phyloP scores from a whole-genome alignment of 305 asterid genomes.

The Fraxinus ornus region DNA sequence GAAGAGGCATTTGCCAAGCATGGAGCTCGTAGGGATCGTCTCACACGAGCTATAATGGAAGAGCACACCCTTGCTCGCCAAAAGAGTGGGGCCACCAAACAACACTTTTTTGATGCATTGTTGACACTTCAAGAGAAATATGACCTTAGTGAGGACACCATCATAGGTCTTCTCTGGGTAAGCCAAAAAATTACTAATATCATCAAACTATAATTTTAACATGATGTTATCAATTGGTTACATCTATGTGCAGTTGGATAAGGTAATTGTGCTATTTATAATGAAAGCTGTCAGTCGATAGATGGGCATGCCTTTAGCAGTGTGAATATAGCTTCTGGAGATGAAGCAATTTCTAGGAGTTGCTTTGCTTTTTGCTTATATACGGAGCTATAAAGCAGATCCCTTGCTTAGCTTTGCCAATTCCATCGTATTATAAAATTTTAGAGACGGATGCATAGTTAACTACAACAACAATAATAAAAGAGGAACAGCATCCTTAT shows the following conservation, averaged over 20 bases:
- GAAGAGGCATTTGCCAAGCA: conserved; percentile 64
- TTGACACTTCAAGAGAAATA: conserved; percentile 53
- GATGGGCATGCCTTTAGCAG: background rate
- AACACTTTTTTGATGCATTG: conserved; percentile 64
- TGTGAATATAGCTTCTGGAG: background rate
- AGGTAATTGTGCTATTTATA: background rate
- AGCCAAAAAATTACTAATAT: conserved; percentile 15
- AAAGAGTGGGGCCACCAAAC: conserved; percentile 49
- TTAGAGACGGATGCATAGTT: background rate
- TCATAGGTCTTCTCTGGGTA: conserved; percentile 74
- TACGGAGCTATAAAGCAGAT: background rate
- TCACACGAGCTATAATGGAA: conserved; percentile 60
- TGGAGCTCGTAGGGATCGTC: conserved; percentile 49
- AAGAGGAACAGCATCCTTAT: background rate
- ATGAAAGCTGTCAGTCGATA: background rate
- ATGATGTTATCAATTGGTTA: background rate
- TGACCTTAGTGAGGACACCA: conserved; percentile 64
- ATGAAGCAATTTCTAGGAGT: background rate
- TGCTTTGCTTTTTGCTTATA: background rate
- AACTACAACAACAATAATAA: background rate
- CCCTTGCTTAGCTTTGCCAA: background rate
- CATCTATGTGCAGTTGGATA: background rate
- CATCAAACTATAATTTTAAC: background rate
- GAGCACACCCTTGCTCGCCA: conserved; percentile 60
- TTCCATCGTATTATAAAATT: background rate